Evolutionary conservation across 2,329 filamentous ascomycete genomes (phyloP).

Genomic region (Penicillium sp.): DNA sequence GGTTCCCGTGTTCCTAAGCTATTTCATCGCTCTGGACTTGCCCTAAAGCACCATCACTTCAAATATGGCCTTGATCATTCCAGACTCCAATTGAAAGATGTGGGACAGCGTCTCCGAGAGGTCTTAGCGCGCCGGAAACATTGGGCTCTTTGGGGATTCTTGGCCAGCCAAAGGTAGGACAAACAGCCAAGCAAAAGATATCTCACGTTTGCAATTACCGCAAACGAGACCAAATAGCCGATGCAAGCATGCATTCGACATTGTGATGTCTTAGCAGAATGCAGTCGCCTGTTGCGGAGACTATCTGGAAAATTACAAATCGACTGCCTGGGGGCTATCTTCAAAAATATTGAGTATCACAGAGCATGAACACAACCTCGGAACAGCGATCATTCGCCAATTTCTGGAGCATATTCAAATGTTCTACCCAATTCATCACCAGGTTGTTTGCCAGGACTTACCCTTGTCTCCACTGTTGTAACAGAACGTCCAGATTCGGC

Average conservation of each 20-base stretch:
- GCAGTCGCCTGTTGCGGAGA: background rate
- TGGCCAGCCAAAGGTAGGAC: slow-evolving; percentile 16
- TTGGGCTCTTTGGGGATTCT: slow-evolving; percentile 5
- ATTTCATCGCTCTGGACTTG: no score
- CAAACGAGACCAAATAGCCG: slow-evolving; percentile 1
- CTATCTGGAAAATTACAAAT: background rate
- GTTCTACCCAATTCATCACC: background rate
- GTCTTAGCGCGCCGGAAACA: slow-evolving; percentile 15
- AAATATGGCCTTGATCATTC: no score
- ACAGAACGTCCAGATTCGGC: background rate
- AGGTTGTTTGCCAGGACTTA: slow-evolving; percentile 3
- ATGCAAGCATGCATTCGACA: background rate
- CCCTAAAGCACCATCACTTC: no score
- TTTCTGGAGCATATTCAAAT: slow-evolving; percentile 12
- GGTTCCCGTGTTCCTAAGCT: no score
- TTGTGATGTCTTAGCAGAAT: background rate
- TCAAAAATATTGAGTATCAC: slow-evolving; percentile 6
- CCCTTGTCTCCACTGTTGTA: slow-evolving; percentile 10
- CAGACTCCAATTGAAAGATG: background rate
- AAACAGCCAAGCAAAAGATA: slow-evolving; percentile 13
- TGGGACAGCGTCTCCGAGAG: slow-evolving; percentile 1
- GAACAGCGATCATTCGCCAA: slow-evolving; percentile 19
- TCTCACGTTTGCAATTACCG: slow-evolving; percentile 11
- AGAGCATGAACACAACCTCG: slow-evolving; percentile 11
- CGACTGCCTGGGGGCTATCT: slow-evolving; percentile 1